phyloP scores from a whole-genome alignment of 108 stramenopile genomes.

The Skeletonema costatum region DNA sequence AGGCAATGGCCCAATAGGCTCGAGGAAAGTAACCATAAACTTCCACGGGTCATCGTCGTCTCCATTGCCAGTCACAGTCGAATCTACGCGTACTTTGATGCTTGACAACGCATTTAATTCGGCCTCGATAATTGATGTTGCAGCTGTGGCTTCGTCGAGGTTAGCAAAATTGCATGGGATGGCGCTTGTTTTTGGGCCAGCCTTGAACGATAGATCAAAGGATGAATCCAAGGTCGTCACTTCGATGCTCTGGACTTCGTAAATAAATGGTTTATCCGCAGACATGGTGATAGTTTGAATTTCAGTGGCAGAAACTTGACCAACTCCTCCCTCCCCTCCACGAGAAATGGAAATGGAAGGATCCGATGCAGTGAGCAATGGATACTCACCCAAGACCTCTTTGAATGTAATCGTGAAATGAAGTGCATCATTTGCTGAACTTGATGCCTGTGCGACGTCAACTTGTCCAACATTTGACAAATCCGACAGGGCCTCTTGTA shows the following conservation, averaged over 20 bases:
- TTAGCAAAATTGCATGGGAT: constrained; percentile 35
- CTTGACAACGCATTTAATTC: constrained; percentile 30
- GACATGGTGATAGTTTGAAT: constrained; percentile 74
- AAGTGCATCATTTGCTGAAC: constrained; percentile 12
- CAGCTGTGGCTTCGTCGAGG: constrained; percentile 9
- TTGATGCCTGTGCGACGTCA: constrained; percentile 43
- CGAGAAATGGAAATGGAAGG: constrained; percentile 38
- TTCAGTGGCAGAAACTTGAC: constrained; percentile 68
- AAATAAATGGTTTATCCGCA: constrained; percentile 58
- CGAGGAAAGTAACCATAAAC: constrained; percentile 56
- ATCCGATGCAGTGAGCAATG: constrained; percentile 42
- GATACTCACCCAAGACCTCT: constrained; percentile 51
- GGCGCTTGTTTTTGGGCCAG: constrained; percentile 11
- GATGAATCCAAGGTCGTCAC: constrained; percentile 7
- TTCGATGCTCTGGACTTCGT: constrained; percentile 61
- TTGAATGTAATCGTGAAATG: constrained; percentile 52
- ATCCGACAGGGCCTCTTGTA: constrained; percentile 56
- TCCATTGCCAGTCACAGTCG: constrained; percentile 12
- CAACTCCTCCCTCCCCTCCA: not conserved
- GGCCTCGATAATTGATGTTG: constrained; percentile 4
- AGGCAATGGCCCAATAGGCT: constrained; percentile 73
- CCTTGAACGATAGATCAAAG: constrained; percentile 41
- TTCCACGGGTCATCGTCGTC: constrained; percentile 21
- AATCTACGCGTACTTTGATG: constrained; percentile 28
- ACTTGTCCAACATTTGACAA: constrained; percentile 60